Conservation (phyloP, 495 filamentous ascomycete species). For the Chaetomidium leptoderma region DNA sequence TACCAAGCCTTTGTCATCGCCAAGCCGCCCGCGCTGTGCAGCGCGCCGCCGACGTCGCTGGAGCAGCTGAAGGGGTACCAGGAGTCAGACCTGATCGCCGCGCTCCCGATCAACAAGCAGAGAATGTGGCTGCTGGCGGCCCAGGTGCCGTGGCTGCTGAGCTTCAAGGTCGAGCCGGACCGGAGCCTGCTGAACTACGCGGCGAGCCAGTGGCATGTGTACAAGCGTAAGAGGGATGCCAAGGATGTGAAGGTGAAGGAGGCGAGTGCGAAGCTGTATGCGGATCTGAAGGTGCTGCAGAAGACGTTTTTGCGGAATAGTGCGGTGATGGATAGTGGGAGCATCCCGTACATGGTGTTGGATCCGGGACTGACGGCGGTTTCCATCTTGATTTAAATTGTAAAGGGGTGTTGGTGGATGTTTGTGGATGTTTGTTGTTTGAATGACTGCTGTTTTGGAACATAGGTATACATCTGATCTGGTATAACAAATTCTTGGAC, state of each 20-base stretch:
- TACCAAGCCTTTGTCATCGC: conserved; percentile 46
- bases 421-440: no score
- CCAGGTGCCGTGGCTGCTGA: conserved; percentile 44
- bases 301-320: conserved; percentile 24
- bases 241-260: conserved; percentile 20
- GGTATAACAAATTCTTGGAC: no score
- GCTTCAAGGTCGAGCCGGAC: conserved; percentile 40
- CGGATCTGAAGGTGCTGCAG: conserved; percentile 26
- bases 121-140: conserved; percentile 41
- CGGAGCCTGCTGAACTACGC: conserved; percentile 39
- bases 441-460: no score
- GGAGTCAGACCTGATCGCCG: conserved; percentile 36
- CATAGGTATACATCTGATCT: no score
- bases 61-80: conserved; percentile 25
- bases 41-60: conserved; percentile 29
- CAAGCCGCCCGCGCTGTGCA: conserved; percentile 43
- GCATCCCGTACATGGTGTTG: conserved; percentile 40
- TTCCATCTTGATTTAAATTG: conserved; percentile 37
- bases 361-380: conserved; percentile 41
- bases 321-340: conserved; percentile 32
- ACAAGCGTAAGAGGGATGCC: conserved; percentile 20
- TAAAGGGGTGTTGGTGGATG: no score
- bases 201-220: conserved; percentile 31
- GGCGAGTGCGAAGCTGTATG: conserved; percentile 26
- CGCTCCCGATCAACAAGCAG: conserved; percentile 40